Conservation (phyloP, 768 basidiomycete genomes). For the Russula brevipes region DNA sequence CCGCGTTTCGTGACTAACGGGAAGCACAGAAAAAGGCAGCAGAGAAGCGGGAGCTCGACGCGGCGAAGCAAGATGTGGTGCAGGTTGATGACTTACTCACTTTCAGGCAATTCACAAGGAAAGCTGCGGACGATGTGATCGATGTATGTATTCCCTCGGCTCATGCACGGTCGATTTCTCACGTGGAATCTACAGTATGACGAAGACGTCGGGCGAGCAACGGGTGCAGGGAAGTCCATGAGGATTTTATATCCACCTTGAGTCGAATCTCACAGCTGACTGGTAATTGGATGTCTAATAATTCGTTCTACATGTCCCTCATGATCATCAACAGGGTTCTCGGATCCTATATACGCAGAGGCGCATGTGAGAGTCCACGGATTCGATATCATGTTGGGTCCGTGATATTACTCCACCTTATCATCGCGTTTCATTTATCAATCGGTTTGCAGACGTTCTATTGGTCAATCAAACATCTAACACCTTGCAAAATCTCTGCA, state of each 20-base stretch:
- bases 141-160: constrained; percentile 41
- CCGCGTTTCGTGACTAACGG: neutral
- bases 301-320: neutral
- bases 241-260: constrained; percentile 93
- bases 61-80: constrained; percentile 56
- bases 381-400: constrained; percentile 92
- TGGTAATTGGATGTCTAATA: constrained; percentile 40
- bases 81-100: constrained; percentile 91
- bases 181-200: constrained; percentile 55
- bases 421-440: neutral
- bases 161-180: neutral
- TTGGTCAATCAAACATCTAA: constrained; percentile 94
- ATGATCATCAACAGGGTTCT: constrained; percentile 61
- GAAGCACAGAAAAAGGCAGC: constrained; percentile 69
- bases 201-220: constrained; percentile 83
- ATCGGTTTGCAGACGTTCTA: constrained; percentile 63
- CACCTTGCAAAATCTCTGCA: constrained; percentile 92
- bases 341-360: constrained; percentile 97
- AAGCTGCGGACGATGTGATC: constrained; percentile 71
- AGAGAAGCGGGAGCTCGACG: constrained; percentile 86
- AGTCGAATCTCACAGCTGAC: constrained; percentile 92
- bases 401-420: constrained; percentile 20
- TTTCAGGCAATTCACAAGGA: constrained; percentile 96
- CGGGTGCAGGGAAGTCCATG: constrained; percentile 78
- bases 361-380: constrained; percentile 97